Evolutionary conservation across 257 asterid species (phyloP).

Genomic region (Solanum clarkiae): DNA sequence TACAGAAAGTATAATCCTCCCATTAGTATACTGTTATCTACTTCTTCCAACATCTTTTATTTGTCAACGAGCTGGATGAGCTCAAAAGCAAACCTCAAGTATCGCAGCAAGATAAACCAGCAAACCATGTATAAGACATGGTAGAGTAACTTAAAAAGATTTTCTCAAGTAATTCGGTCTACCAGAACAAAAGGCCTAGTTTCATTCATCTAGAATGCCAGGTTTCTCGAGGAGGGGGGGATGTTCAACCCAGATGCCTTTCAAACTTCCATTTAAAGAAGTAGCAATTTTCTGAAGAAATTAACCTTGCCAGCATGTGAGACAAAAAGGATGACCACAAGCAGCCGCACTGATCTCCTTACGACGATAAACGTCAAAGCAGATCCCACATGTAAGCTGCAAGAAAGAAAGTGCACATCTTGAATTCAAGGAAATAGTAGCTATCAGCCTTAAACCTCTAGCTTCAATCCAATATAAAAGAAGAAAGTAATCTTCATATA

Average conservation of each 20-base stretch:
- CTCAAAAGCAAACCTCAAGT: background rate
- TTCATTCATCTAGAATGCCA: background rate
- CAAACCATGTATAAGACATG: background rate
- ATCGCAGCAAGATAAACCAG: background rate
- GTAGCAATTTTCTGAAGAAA: background rate
- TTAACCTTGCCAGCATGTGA: conserved; percentile 78
- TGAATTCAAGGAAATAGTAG: background rate
- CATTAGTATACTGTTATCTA: background rate
- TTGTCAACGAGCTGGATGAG: background rate
- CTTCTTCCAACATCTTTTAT: background rate
- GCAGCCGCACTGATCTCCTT: conserved; percentile 58
- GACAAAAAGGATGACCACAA: conserved; percentile 89
- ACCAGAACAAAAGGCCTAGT: background rate
- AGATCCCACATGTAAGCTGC: conserved; percentile 95
- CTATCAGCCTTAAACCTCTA: background rate
- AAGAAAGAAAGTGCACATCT: background rate
- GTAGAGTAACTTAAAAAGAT: background rate
- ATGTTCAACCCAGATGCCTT: background rate
- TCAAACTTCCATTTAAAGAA: background rate
- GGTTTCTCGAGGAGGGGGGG: background rate
- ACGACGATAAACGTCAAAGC: conserved; percentile 59
- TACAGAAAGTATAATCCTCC: background rate
- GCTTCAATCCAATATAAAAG: background rate
- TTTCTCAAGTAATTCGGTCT: background rate
- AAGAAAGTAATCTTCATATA: background rate